Evolutionary conservation across 2,329 filamentous ascomycete species (phyloP), one percentile per base, ranked within the genome.

Genomic region (Botrytis fragariae): DNA sequence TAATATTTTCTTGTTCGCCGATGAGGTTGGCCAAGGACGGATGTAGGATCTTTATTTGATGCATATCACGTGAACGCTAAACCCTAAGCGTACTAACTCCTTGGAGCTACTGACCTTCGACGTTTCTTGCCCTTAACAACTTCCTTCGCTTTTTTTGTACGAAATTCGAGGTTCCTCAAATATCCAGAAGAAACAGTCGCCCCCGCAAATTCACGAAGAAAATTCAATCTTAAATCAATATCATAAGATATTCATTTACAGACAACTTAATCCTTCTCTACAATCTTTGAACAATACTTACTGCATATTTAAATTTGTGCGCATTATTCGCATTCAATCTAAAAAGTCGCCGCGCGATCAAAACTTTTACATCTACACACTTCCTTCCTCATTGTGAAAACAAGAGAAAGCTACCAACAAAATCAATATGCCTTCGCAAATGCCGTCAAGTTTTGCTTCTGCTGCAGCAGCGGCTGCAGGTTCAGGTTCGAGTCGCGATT

Each of bases 381-480:
- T 57, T 42, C 45, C 60, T 59, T 32, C 37, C 44, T 59, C 48
- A 48, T 29, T 44, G 60, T 71, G 35, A n/a, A 39, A 65, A 71
- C 45, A 32, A 25, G 16, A 71, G 60, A 62, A 71, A 71, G 42
- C 20, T n/a, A 48, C 60, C 35, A 67, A 64, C 29, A 37, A 59
- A 67, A 44, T 67, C 60, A 72, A 72, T 72, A 72, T 72, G 70
- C 70, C 70, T 67, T 72, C 70, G 39, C 70, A 67, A 85, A 88
- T 94, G 83, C 90, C 92, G 80, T 93, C 92, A 79, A 94, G 91
- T 87, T 95, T 95, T 84, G 92, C 92, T 82, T 94, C 92, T 81
- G 92, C 92, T 80, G 92, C 92, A 78, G 92, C 92, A 82, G 61
- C 70, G 18, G 70, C 44, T 32, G 54, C 65, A 22, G 92, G 92